Evolutionary conservation across 2,329 filamentous ascomycete species (phyloP), one percentile per base, ranked within the genome.

Genomic region (Penicillium digitatum): DNA sequence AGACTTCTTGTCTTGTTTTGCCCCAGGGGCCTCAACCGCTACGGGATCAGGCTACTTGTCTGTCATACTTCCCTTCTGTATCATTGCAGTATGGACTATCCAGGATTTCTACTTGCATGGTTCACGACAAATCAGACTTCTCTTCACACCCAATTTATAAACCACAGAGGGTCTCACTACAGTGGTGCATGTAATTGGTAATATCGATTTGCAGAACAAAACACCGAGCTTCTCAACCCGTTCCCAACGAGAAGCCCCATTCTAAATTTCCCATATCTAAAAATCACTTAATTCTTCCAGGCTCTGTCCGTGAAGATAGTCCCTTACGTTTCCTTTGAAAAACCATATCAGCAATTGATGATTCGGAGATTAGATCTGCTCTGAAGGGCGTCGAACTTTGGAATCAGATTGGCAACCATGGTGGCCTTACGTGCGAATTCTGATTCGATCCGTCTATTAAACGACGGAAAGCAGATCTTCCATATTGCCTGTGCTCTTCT

Each of bases 61-160:
- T 5, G 68, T 73, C 5, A 65, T 70, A 1, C 69, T 77, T 44
- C 77, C 77, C 0, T 50, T 76, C 20, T 62, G 77, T 2, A 54
- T 71, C 9, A 54, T 66, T 1, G 63, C 64, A 2, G 62, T 79
- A 26, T 79, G 73, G 55, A 50, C 68, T 43, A 69, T 80, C 7
- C 77, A 80, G 55, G 70, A 65, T 52, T 70, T 76, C 57, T 80
- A 80, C 58, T 73, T 79, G 3, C 75, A 71, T 20, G 79, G 77
- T 1, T 77, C 76, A 0, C 70, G 77, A 2, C 76, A 78, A 53
- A 62, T 80, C 6, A 74, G 81, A 52, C 74, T 81, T 27, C 79
- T 0, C 68, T 82, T 0, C 80, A 78, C 60, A 76, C 79, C 1
- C 77, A 82, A 38, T 81, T 82, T 75, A 6, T 80, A 83, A 52